These are phyloP conservation scores for Colletotrichum horii DNA, from an alignment of 2,329 filamentous ascomycete genomes.

Conservation along the genomic window DNA sequence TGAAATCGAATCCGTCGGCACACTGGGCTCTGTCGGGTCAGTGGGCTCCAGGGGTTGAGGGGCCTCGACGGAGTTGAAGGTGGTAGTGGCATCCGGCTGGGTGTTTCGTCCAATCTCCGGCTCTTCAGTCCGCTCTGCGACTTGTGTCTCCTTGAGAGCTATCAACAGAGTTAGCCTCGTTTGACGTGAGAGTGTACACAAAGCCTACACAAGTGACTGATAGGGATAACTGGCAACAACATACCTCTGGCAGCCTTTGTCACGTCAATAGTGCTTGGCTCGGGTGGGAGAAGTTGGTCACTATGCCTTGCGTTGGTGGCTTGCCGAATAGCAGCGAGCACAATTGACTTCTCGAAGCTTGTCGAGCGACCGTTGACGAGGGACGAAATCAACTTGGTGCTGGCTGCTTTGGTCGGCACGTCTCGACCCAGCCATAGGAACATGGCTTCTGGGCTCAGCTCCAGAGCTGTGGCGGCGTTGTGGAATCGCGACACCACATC, in stretches of 20 bases:
- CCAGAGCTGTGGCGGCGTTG: not conserved
- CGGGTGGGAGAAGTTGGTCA: not conserved
- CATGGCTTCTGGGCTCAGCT: not conserved
- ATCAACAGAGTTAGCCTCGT: not conserved
- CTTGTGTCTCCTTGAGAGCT: not conserved
- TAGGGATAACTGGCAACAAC: not conserved
- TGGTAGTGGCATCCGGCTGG: not conserved
- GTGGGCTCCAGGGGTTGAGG: not conserved
- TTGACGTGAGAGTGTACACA: not conserved
- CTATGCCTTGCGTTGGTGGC: not conserved
- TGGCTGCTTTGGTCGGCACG: not conserved
- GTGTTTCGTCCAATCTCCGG: not conserved
- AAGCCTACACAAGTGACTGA: not conserved
- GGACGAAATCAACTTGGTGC: not conserved
- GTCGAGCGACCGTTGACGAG: not conserved
- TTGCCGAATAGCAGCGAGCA: not conserved
- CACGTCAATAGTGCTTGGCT: not conserved
- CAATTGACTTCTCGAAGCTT: not conserved
- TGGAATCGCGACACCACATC: not conserved
- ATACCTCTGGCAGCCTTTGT: not conserved
- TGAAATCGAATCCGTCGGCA: not conserved
- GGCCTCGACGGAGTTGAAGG: not conserved
- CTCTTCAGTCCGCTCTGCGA: not conserved
- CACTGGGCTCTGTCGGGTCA: not conserved
- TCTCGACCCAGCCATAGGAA: not conserved